Base-by-base conservation (phyloP, 2,329 filamentous ascomycete genomes). In the Alternaria arbusti region DNA sequence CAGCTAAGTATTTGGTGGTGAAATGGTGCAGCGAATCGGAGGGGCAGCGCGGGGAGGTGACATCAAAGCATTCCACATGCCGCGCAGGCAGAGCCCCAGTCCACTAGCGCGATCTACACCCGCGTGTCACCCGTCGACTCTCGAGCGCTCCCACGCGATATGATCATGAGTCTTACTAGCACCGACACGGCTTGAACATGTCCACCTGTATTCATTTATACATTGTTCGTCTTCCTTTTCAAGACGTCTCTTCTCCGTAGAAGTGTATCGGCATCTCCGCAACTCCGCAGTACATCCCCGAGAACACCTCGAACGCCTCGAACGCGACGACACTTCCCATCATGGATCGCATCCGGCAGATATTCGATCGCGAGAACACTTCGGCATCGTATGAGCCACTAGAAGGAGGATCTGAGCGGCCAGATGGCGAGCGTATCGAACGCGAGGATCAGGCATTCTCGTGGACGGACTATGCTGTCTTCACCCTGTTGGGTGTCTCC, bases 381-480 rank as follows among this genome's bases (percentile, higher is more conserved):
- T 60, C 61, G 12, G 67, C 66, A n/a, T 69, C 75, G 2, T 82
- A 82, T 64, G 79, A 81, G 66, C 77, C 78, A 15, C 70, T 81
- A 8, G 71, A 79, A 57, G 78, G 78, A n/a, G 76, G 78, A 15
- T 78, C 75, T 7, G 78, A 79, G 59, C 61, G 63, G 25, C 70
- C 70, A 36, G 72, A 80, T 64, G 78, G 77, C 44, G 76, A 79
- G 30, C 70, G 49, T n/a, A 78, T 78, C 46, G 72, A 77, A 32
- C 44, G 61, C 11, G 67, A 71, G 45, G 57, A 73, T n/a, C 66
- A 65, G 61, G 57, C 66, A 36, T 97, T 97, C 82, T 97, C 93
- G 66, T 94, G 91, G 89, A 76, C 92, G 36, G 92, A 96, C 78
- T 99, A 98, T 81, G 83, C 82, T 71, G 90, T 97, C 76, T 98